Conservation (phyloP, 257 asterid species). For the Marsdenia floribunda region DNA sequence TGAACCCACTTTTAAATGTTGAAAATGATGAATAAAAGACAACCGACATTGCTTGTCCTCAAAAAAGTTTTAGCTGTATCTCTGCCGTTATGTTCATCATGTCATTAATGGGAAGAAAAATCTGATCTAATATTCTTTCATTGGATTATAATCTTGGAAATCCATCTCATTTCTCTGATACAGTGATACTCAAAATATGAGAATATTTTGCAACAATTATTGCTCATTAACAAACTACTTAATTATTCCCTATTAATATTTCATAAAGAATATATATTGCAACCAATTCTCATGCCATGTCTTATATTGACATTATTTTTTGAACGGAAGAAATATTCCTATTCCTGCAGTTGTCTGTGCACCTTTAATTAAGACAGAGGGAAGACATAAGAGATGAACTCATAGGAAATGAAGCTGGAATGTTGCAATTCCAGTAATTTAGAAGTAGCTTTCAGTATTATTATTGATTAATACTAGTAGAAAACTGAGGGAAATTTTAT, state of each 20-base stretch:
- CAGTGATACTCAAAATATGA: neutral
- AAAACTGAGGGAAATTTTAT: neutral
- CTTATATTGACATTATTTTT: too few species aligned
- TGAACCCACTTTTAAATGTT: neutral
- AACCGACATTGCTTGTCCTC: constrained; percentile 8
- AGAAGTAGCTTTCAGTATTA: neutral
- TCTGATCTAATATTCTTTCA: neutral
- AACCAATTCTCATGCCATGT: too few species aligned
- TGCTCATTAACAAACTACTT: neutral
- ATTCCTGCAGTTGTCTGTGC: too few species aligned
- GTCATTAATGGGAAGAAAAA: neutral
- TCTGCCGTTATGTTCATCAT: neutral
- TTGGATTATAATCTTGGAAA: neutral
- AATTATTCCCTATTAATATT: neutral
- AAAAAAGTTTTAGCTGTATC: neutral
- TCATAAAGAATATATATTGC: too few species aligned
- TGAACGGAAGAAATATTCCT: too few species aligned
- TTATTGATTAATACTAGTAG: neutral
- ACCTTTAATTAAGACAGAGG: too few species aligned
- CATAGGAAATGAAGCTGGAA: too few species aligned
- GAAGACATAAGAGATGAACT: too few species aligned
- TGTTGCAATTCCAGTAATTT: neutral
- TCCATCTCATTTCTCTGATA: neutral
- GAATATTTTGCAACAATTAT: neutral
- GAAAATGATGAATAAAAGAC: constrained; percentile 3